These are phyloP conservation scores for Penicillium canescens DNA, from an alignment of 495 filamentous ascomycete species.

Conservation along the genomic window DNA sequence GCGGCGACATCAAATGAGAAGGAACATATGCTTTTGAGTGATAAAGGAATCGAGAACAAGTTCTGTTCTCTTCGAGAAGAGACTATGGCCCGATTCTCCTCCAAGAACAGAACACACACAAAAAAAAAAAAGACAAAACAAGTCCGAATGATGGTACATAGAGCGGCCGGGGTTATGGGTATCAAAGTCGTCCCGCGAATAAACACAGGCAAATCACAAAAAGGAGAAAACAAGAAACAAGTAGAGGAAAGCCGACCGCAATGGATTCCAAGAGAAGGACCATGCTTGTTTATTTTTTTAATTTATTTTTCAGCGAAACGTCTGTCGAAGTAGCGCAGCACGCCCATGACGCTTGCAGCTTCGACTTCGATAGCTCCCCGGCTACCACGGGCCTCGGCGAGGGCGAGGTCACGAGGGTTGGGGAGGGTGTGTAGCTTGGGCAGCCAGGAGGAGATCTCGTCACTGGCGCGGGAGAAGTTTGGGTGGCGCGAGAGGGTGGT, in stretches of 20 bases:
- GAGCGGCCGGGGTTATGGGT: slow-evolving; percentile 41
- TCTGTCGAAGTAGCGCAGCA: slow-evolving; percentile 79
- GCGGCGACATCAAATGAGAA: slow-evolving; percentile 8
- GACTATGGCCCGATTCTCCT: too few species aligned
- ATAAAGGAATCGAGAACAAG: neutral
- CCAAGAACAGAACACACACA: too few species aligned
- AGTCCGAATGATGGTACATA: slow-evolving; percentile 29
- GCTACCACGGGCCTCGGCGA: slow-evolving; percentile 20
- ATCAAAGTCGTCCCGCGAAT: slow-evolving; percentile 30
- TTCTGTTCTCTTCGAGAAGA: too few species aligned
- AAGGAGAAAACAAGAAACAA: slow-evolving; percentile 22
- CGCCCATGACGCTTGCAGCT: slow-evolving; percentile 83
- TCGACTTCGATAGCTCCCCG: slow-evolving; percentile 76
- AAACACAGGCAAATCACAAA: slow-evolving; percentile 11
- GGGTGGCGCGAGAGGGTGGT: slow-evolving; percentile 79
- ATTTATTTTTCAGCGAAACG: slow-evolving; percentile 59
- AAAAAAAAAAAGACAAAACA: slow-evolving; percentile 2
- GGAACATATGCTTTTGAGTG: slow-evolving; percentile 18
- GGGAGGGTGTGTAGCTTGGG: slow-evolving; percentile 67
- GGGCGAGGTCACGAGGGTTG: slow-evolving; percentile 38
- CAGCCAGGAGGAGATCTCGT: slow-evolving; percentile 74
- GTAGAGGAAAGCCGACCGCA: slow-evolving; percentile 6
- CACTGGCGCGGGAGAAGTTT: slow-evolving; percentile 72
- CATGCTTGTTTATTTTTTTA: neutral
- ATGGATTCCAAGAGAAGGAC: neutral